Base-by-base conservation (phyloP, 495 filamentous ascomycete genomes). In the Penicillium subrubescens region DNA sequence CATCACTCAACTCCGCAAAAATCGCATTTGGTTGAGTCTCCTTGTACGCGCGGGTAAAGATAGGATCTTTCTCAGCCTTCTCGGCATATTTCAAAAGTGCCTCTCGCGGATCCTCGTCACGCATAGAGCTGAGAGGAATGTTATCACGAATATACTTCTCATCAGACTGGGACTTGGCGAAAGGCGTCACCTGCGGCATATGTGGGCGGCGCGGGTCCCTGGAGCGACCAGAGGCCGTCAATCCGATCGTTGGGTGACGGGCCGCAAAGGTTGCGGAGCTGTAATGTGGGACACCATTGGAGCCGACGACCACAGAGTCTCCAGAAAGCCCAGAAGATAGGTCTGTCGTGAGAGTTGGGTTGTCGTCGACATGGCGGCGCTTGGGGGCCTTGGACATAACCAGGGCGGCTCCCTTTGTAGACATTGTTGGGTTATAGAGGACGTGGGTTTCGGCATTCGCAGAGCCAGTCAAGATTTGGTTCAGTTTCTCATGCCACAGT, bases 51-150 rank as follows among this genome's bases (percentile, higher is more conserved):
- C 88, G 89, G 27, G 95, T 99, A 73, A 98, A 99, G 65, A 96
- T 84, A 4, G 93, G 94, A 72, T 97, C 92, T 72, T 94, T 94
- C 78, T 97, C 87, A 5, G 93, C 94, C 72, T 95, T 89, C 19
- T 97, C 92, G 17, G 94, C 95, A 82, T 97, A 99, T 78, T 95
- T 97, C 66, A 98, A 75, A 65, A 99, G 79, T 34, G 95, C 95
- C 79, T 97, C 95, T 61, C 95, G 82, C 8, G 95, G 95, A 81
- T 99, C 95, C 75, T 99, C 95, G 77, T 99, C 94, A 25, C 95
- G 86, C 93, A 97, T 96, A n/a, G 85, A 88, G 67, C 92, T 95
- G 35, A 97, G 82, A 19, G 94, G 92, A 50, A 97, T 96, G 65
- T 88, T 89, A 68, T 94, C 87, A 48, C 88, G 86, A 60, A 99